Evolutionary conservation across 805 yeast species (phyloP), one percentile per base, ranked within the genome.

Genomic region (Scheffersomyces stipitis): DNA sequence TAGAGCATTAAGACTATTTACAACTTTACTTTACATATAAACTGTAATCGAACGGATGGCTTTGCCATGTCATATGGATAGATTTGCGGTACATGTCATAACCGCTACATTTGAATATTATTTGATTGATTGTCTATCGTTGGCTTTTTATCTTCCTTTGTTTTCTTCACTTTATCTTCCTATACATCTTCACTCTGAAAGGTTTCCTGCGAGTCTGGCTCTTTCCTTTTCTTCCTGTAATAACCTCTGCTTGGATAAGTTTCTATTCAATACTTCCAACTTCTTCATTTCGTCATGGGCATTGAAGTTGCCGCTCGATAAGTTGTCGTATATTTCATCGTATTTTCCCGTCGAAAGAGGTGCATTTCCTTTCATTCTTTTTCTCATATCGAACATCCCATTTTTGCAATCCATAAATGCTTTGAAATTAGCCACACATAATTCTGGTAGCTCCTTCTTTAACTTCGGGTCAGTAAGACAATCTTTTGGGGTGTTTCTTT

Each of bases 311-410:
- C 99, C 99, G 3, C 71, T 62, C 1, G 88, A 80, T 40, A 91
- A 67, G 42, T 86, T 83, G 27, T 81, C 88, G 46, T 84, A 86
- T 35, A 87, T 86, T 40, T 87, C 91, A 52, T 90, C 96, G 61
- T 85, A 91, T 55, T 83, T 84, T 0, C 99, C 99, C 5, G 95
- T 86, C 9, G 96, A 87, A 29, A 86, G 65, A 0, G 97, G 89
- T 0, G 95, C 99, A 55, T 91, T 91, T 3, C 98, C 98, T 54
- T 88, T 73, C 65, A 91, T 86, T 48, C 99, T 75, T 58, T 88
- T 90, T 3, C 90, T 64, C 88, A 89, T 86, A 52, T 90, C 97
- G 36, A 90, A 86, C 54, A 83, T 82, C 9, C 98, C 98, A 52
- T 83, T 78, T 38, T 84, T 86, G 66, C 99, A 91, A 41, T 90